A percentile compares a stretch with the other conserved stretches of the same genome.
Evolutionary conservation across 768 basidiomycete genomes (phyloP).

Genomic region (Russula olivacea): DNA sequence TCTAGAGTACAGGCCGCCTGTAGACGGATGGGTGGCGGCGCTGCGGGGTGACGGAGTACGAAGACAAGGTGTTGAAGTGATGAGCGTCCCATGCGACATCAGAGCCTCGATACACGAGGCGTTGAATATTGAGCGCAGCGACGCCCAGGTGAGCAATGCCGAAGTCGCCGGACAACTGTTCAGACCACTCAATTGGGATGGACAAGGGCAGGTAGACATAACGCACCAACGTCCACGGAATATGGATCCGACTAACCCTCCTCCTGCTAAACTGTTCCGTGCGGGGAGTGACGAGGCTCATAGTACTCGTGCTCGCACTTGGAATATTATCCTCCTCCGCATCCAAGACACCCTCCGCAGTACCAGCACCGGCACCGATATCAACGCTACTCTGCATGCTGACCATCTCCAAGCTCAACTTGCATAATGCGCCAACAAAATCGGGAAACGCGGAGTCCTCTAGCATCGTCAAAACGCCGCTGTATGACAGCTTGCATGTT

Average conservation of each 20-base stretch:
- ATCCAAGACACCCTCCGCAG: slow-evolving; percentile 11
- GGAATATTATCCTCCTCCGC: slow-evolving; percentile 33
- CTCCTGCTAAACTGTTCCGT: too few relatives aligned
- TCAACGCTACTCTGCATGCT: slow-evolving; percentile 29
- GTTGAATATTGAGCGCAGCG: slow-evolving; percentile 76
- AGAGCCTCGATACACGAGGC: slow-evolving; percentile 76
- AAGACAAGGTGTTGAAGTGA: slow-evolving; percentile 70
- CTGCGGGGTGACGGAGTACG: slow-evolving; percentile 45
- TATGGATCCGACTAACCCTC: slow-evolving; percentile 86
- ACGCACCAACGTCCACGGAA: slow-evolving; percentile 70
- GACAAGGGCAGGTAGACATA: background rate
- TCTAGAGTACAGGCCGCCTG: slow-evolving; percentile 37
- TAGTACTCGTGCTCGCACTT: too few relatives aligned
- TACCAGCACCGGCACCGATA: background rate
- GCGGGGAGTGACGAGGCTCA: too few relatives aligned
- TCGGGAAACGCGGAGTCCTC: slow-evolving; percentile 77
- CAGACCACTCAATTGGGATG: background rate
- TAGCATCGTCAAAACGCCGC: slow-evolving; percentile 77
- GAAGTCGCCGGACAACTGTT: slow-evolving; percentile 84
- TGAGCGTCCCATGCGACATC: slow-evolving; percentile 80
- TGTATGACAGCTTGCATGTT: slow-evolving; percentile 69
- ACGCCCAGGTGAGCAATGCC: slow-evolving; percentile 85
- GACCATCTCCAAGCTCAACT: slow-evolving; percentile 82
- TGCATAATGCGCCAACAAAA: slow-evolving; percentile 74
- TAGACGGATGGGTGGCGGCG: slow-evolving; percentile 71